Evolutionary conservation across 2,329 filamentous ascomycete genomes (phyloP).

Genomic region (Beauveria sp.): DNA sequence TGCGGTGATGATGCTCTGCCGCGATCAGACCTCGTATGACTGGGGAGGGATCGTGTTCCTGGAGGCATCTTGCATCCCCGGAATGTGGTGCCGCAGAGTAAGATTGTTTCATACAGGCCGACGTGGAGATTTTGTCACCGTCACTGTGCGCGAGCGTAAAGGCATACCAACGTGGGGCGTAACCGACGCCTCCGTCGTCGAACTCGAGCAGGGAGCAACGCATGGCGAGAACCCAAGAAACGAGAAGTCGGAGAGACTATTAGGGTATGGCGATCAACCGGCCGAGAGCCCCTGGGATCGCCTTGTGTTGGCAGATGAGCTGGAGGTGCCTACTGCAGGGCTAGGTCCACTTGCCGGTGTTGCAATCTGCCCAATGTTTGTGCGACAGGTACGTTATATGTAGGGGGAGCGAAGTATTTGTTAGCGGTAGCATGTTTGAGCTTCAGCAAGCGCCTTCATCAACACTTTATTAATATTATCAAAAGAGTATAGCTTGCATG

Average conservation of each 20-base stretch:
- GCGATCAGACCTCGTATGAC: too few relatives aligned
- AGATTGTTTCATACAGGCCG: background rate
- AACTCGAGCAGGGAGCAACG: background rate
- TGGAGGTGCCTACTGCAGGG: background rate
- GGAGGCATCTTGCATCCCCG: background rate
- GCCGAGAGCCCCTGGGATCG: background rate
- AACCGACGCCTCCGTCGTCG: background rate
- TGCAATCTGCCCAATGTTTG: background rate
- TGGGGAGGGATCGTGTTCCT: background rate
- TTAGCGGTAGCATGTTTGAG: background rate
- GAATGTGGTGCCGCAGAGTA: background rate
- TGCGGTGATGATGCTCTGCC: background rate
- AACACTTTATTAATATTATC: background rate
- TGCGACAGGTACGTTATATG: background rate
- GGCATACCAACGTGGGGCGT: background rate
- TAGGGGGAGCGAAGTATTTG: background rate
- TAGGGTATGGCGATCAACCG: background rate
- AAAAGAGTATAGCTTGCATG: background rate
- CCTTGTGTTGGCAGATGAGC: background rate
- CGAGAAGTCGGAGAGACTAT: too few relatives aligned
- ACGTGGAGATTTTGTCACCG: background rate
- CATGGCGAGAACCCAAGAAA: too few relatives aligned
- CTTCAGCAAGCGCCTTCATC: background rate
- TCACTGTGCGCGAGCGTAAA: background rate
- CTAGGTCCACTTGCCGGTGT: background rate